Evolutionary conservation across 163 green algal genomes (phyloP), one percentile per base, ranked within the genome.

Genomic region (Smithsoniella earleae): DNA sequence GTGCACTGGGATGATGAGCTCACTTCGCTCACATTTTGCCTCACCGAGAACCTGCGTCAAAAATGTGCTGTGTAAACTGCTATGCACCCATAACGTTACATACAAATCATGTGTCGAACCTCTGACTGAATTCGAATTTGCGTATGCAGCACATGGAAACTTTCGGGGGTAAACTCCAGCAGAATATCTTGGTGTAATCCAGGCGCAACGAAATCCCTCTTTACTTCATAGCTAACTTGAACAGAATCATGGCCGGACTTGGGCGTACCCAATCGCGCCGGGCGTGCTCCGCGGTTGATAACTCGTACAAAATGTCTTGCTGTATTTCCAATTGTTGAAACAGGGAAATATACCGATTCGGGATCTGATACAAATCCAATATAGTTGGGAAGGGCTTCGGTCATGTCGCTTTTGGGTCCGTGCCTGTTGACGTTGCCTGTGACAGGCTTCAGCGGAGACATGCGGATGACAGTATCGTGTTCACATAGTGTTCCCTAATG

Each of bases 361-460:
- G 49, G 49, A 64, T 64, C 49, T 36, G 49, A 25, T 25, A 64
- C 8, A n/a, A n/a, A n/a, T n/a, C n/a, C n/a, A n/a, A n/a, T n/a
- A n/a, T n/a, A n/a, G n/a, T n/a, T n/a, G n/a, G n/a, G n/a, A n/a
- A n/a, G n/a, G n/a, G n/a, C n/a, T n/a, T n/a, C n/a, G n/a, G n/a
- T n/a, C n/a, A n/a, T n/a, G n/a, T n/a, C n/a, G n/a, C n/a, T n/a
- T n/a, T n/a, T n/a, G n/a, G n/a, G n/a, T n/a, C n/a, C n/a, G n/a
- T n/a, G n/a, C n/a, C n/a, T n/a, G n/a, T n/a, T n/a, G n/a, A n/a
- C n/a, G n/a, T n/a, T n/a, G n/a, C n/a, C n/a, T n/a, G n/a, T n/a
- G n/a, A n/a, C n/a, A n/a, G n/a, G n/a, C n/a, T n/a, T n/a, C n/a
- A n/a, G n/a, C n/a, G n/a, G n/a, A n/a, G n/a, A n/a, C n/a, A n/a